Percentiles rank a stretch among this genome's conserved stretches.
These are phyloP conservation scores for Apiotrichum brassicae DNA, from an alignment of 1,284 basidiomycete species.

Conservation along the genomic window DNA sequence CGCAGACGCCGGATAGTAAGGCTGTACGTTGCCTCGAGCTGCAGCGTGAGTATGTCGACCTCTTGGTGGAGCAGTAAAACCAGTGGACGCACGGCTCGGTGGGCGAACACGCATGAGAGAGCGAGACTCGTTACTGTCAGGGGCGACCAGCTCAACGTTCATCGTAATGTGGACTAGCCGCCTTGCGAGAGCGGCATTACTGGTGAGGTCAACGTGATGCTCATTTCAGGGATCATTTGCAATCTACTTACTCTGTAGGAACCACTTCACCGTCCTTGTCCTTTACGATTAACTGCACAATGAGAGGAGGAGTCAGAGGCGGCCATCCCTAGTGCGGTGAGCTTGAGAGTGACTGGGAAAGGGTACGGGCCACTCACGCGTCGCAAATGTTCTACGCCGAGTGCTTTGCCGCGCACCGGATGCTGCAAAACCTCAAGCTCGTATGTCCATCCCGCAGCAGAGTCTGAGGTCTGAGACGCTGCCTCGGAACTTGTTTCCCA, in stretches of 20 bases:
- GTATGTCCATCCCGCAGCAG: conserved; percentile 7
- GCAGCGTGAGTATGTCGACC: neutral
- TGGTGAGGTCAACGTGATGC: neutral
- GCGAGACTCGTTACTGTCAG: conserved; percentile 10
- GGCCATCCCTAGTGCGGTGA: conserved; percentile 14
- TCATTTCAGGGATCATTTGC: neutral
- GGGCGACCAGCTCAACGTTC: conserved; percentile 17
- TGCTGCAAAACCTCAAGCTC: conserved; percentile 12
- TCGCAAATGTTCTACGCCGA: conserved; percentile 16
- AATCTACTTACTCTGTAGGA: conserved; percentile 13
- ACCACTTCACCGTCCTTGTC: conserved; percentile 12
- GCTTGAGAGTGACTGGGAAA: neutral
- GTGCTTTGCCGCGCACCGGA: conserved; percentile 15
- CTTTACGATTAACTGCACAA: conserved; percentile 14
- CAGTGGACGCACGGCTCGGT: conserved; percentile 11
- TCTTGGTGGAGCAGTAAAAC: neutral
- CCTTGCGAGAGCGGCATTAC: conserved; percentile 15
- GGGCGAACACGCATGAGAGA: conserved; percentile 18
- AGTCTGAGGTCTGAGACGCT: neutral
- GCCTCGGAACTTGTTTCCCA: conserved; percentile 4
- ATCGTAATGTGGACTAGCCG: conserved; percentile 17
- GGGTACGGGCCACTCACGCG: conserved; percentile 3
- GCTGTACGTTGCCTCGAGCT: conserved; percentile 17
- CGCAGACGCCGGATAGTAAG: conserved; percentile 16
- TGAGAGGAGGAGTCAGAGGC: conserved; percentile 14